Base-by-base conservation (phyloP, 108 stramenopile genomes). In the Nannochloropsis salina region DNA sequence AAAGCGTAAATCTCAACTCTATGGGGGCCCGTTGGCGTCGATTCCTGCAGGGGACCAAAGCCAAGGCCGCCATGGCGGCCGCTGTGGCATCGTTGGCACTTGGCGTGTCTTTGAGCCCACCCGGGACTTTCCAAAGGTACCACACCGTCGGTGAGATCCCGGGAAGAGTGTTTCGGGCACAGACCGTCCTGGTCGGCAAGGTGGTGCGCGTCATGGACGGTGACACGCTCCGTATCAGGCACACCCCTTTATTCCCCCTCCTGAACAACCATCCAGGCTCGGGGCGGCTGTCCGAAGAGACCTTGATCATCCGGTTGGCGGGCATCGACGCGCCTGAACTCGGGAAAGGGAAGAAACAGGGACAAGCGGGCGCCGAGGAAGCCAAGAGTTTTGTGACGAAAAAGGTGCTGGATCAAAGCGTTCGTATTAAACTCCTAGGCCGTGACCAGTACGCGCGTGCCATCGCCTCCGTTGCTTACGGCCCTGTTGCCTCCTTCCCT, bases 171-270 rank as follows among this genome's bases (percentile, higher is more conserved):
- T 74, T 74, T n/a, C 15, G 61, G 61, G 61, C 15, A n/a, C 61
- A 74, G n/a, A 15, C 3, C 61, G n/a, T 8, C 61, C 5, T 74
- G 15, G 61, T 74, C n/a, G 61, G 61, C 61, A 4, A 8, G n/a
- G 61, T 74, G 20, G 61, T 74, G 61, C 61, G 61, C n/a, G 61
- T 74, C 61, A n/a, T n/a, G 61, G 61, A 74, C 61, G 61, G 61
- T 15, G 61, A 74, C 6, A 74, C 61, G 2, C 15, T 74, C n/a
- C 61, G 61, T 15, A n/a, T 74, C 3, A 15, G 61, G n/a, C 61
- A 74, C 61, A 74, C 61, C 20, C 61, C 61, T 15, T n/a, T 74
- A 4, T 15, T 74, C 20, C 61, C 61, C 61, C 61, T 74, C 20
- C 15, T 74, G n/a, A n/a, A n/a, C 61, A 74, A 74, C 61, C 15